These are phyloP conservation scores for Psilocybe cyanescens DNA, from an alignment of 768 basidiomycete species.

Conservation along the genomic window DNA sequence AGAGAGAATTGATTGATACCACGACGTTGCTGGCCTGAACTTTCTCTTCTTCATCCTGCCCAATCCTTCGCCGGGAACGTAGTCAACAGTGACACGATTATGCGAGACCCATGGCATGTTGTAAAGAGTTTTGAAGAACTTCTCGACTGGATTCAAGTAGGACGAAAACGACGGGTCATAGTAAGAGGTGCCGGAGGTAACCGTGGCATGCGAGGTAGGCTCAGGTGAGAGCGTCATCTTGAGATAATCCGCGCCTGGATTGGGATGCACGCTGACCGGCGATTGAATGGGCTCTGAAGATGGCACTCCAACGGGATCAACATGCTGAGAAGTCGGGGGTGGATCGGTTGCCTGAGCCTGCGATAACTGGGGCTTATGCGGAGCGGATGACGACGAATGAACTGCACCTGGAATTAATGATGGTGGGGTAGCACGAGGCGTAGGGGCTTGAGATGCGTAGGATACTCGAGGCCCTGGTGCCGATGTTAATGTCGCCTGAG, in stretches of 20 bases:
- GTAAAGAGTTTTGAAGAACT: conserved; percentile 44
- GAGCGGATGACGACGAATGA: conserved; percentile 7
- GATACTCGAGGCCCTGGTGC: conserved; percentile 11
- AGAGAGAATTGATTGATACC: conserved; percentile 33
- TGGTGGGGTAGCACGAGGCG: conserved; percentile 6
- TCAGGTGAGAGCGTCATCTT: conserved; percentile 37
- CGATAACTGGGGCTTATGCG: neutral
- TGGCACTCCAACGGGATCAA: conserved; percentile 7
- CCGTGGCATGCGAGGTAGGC: conserved; percentile 20
- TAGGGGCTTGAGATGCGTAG: conserved; percentile 11
- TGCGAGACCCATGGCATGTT: conserved; percentile 51
- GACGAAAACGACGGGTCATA: conserved; percentile 41
- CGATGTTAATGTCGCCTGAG: neutral
- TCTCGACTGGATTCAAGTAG: conserved; percentile 41
- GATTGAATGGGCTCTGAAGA: conserved; percentile 23
- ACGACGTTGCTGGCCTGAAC: conserved; percentile 33
- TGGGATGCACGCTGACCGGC: conserved; percentile 36
- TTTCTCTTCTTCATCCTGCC: conserved; percentile 20
- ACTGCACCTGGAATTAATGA: conserved; percentile 12
- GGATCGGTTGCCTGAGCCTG: neutral
- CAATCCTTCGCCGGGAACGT: conserved; percentile 38
- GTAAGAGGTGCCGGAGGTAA: conserved; percentile 25
- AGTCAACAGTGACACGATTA: conserved; percentile 47
- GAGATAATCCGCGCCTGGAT: conserved; percentile 37
- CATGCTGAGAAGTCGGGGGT: conserved; percentile 8